These are phyloP conservation scores for Phytopythium oedochilum DNA, from an alignment of 352 stramenopile species.

Conservation along the genomic window DNA sequence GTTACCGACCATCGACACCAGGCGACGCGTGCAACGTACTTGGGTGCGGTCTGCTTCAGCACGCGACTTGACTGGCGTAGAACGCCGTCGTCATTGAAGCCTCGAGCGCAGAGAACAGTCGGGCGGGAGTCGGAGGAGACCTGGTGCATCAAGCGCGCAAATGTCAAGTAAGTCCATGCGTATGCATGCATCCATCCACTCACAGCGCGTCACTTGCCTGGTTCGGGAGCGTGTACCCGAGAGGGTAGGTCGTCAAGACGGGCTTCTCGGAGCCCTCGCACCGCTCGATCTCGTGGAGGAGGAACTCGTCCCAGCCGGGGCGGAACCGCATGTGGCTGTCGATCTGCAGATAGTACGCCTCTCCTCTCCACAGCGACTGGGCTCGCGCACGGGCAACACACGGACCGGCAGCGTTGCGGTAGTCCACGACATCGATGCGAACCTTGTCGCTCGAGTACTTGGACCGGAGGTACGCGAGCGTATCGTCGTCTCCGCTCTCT, in stretches of 20 bases:
- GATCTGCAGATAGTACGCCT: conserved; percentile 93
- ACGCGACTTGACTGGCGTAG: conserved; percentile 59
- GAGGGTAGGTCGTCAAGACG: conserved; percentile 92
- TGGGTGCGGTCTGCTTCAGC: conserved; percentile 23
- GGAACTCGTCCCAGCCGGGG: conserved; percentile 84
- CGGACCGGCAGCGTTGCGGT: conserved; percentile 79
- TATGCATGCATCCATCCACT: not conserved
- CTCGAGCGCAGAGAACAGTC: conserved; percentile 56
- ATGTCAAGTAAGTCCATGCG: not conserved
- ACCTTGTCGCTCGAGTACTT: conserved; percentile 33
- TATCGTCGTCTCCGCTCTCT: conserved; percentile 43
- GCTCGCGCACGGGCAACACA: conserved; percentile 84
- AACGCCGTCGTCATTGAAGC: conserved; percentile 47
- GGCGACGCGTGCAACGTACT: conserved; percentile 13
- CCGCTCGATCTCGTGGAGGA: conserved; percentile 72
- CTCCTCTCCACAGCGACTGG: conserved; percentile 75
- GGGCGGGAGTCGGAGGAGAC: conserved; percentile 42
- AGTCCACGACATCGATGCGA: conserved; percentile 56
- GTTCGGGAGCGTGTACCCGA: conserved; percentile 85
- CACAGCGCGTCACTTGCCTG: conserved; percentile 26
- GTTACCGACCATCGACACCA: too few relatives aligned
- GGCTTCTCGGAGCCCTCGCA: conserved; percentile 39
- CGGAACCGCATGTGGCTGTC: conserved; percentile 93
- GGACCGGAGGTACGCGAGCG: conserved; percentile 25
- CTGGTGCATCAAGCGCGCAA: conserved; percentile 11